phyloP scores from a whole-genome alignment of 768 basidiomycete species.

The Tephrocybe sp. region DNA sequence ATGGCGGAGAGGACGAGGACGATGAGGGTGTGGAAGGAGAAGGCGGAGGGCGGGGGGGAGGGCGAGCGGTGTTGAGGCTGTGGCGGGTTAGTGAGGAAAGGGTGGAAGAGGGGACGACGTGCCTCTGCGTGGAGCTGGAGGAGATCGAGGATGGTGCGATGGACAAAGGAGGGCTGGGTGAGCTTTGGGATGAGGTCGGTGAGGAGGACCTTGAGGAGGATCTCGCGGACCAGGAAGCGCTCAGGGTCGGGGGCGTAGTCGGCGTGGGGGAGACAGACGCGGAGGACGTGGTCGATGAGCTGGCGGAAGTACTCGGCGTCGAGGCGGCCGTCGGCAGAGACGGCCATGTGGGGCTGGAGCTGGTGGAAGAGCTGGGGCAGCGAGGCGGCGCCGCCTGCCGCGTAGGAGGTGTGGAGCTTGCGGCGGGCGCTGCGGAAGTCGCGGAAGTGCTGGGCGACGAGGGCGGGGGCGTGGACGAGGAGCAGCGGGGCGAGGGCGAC shows the following conservation, averaged over 20 bases:
- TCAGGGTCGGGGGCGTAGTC: conserved; percentile 81
- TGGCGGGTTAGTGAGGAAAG: conserved; percentile 1
- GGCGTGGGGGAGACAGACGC: conserved; percentile 68
- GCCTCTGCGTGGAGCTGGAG: conserved; percentile 48
- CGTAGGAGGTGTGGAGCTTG: conserved; percentile 71
- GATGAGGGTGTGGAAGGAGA: conserved; percentile 48
- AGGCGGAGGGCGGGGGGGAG: conserved; percentile 23
- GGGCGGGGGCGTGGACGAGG: conserved; percentile 58
- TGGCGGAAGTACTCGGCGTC: conserved; percentile 81
- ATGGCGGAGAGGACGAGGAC: conserved; percentile 74
- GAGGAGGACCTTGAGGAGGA: conserved; percentile 76
- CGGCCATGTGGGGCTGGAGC: conserved; percentile 82
- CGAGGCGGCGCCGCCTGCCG: conserved; percentile 60
- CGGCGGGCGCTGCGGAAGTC: conserved; percentile 73
- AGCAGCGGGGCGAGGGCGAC: conserved; percentile 63
- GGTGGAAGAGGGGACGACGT: conserved; percentile 13
- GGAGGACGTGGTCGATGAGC: conserved; percentile 74
- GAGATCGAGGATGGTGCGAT: conserved; percentile 64
- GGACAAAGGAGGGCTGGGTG: conserved; percentile 90
- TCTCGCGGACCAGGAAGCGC: conserved; percentile 81
- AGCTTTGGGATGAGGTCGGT: conserved; percentile 67
- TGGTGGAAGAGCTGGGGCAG: conserved; percentile 74
- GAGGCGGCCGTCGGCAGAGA: conserved; percentile 62
- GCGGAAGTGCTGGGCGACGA: conserved; percentile 73
- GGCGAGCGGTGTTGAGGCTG: conserved; percentile 25